Conservation (phyloP, 2,329 filamentous ascomycete species). For the Herpotrichia juniperi region DNA sequence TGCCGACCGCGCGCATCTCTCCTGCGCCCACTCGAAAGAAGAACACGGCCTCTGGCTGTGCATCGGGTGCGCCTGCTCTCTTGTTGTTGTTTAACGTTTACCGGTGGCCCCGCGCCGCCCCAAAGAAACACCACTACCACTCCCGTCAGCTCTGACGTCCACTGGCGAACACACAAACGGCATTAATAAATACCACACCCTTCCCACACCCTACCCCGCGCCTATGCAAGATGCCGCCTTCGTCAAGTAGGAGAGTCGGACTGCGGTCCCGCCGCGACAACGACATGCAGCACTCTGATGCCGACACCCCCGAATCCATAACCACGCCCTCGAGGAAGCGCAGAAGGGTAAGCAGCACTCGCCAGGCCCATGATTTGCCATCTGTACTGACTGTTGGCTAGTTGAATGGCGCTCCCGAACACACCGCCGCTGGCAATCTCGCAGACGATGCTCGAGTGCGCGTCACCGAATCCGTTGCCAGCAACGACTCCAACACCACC, state of each 20-base stretch:
- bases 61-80: not conserved
- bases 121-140: not conserved
- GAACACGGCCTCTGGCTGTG: not conserved
- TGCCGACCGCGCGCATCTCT: not conserved
- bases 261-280: constrained; percentile 38
- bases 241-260: constrained; percentile 32
- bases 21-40: not conserved
- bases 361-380: not conserved
- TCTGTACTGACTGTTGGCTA: constrained; percentile 24
- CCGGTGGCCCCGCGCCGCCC: not conserved
- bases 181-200: not conserved
- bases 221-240: constrained; percentile 36
- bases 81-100: too few relatives aligned
- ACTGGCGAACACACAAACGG: constrained; percentile 1
- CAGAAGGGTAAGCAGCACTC: constrained; percentile 48
- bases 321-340: constrained; percentile 56
- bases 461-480: constrained; percentile 45
- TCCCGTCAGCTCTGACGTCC: not conserved
- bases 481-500: constrained; percentile 50
- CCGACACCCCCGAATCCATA: constrained; percentile 55
- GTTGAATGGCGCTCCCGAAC: constrained; percentile 42
- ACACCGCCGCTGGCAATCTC: constrained; percentile 17
- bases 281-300: constrained; percentile 42
- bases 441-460: constrained; percentile 32
- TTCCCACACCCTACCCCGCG: constrained; percentile 10